phyloP scores from a whole-genome alignment of 2,329 filamentous ascomycete species.

The Venturiaceae sp. region DNA sequence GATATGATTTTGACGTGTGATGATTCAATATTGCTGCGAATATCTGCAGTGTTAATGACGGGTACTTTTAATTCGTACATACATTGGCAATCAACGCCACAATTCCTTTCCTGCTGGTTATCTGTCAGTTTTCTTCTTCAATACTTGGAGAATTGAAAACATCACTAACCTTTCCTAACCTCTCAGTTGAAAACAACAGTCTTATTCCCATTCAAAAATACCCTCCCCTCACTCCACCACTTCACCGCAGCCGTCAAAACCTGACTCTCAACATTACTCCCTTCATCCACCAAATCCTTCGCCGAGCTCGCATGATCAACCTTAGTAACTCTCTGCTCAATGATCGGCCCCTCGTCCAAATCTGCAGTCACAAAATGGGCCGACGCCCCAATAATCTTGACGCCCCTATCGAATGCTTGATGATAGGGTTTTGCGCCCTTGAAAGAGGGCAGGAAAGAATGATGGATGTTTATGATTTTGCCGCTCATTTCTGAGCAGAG shows the following conservation, averaged over 20 bases:
- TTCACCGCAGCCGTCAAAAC: conserved; percentile 73
- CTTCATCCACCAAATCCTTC: conserved; percentile 68
- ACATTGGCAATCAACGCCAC: no score
- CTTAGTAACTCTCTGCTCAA: conserved; percentile 70
- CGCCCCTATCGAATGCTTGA: conserved; percentile 75
- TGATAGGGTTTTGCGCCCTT: conserved; percentile 86
- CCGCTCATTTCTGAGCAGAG: conserved; percentile 73
- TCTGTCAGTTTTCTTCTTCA: no score
- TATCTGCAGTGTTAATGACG: no score
- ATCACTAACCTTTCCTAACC: not conserved
- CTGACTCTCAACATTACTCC: conserved; percentile 67
- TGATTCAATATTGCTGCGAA: no score
- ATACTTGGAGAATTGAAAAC: no score
- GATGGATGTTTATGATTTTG: conserved; percentile 87
- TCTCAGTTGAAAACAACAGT: conserved; percentile 59
- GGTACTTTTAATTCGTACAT: no score
- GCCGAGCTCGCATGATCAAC: conserved; percentile 70
- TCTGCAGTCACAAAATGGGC: conserved; percentile 82
- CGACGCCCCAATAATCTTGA: conserved; percentile 82
- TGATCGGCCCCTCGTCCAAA: conserved; percentile 78
- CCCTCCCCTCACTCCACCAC: conserved; percentile 69
- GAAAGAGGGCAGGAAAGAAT: conserved; percentile 77
- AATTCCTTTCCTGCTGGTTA: no score
- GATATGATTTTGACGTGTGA: no score
- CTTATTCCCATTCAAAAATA: conserved; percentile 71